Conservation (phyloP, 2,329 filamentous ascomycete species). For the Exophiala calicioides region DNA sequence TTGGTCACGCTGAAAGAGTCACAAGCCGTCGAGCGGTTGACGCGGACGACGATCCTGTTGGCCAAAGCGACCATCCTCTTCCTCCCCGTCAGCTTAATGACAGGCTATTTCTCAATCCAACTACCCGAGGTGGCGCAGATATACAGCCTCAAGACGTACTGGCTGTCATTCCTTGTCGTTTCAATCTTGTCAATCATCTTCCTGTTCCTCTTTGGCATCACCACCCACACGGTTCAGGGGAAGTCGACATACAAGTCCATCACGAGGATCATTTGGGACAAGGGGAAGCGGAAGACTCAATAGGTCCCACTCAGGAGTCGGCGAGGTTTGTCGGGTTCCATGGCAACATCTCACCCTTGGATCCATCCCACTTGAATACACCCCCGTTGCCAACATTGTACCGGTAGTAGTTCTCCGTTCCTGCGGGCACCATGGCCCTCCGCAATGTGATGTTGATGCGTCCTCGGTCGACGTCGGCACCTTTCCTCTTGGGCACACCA, state of each 20-base stretch:
- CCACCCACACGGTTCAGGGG: conserved; percentile 60
- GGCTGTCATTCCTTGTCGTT: conserved; percentile 66
- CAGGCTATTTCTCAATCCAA: conserved; percentile 70
- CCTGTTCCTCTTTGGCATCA: conserved; percentile 58
- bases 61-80: conserved; percentile 76
- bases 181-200: conserved; percentile 60
- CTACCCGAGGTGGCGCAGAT: conserved; percentile 56
- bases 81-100: conserved; percentile 73
- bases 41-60: conserved; percentile 69
- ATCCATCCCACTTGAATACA: conserved; percentile 68
- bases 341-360: conserved; percentile 52
- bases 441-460: conserved; percentile 79
- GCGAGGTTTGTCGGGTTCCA: conserved; percentile 31
- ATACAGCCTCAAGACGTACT: conserved; percentile 67
- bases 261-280: conserved; percentile 20
- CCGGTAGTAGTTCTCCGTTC: conserved; percentile 80
- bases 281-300: conserved; percentile 17
- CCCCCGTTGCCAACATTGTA: conserved; percentile 75
- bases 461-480: conserved; percentile 62
- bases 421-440: conserved; percentile 67
- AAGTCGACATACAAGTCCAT: conserved; percentile 48
- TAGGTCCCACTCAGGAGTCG: neutral
- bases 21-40: conserved; percentile 69
- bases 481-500: conserved; percentile 71
- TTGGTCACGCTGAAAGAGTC: conserved; percentile 75